A percentile compares a stretch with the other conserved stretches of the same genome.
Evolutionary conservation across 345 rosid species (phyloP).

Genomic region (Ricinus communis): DNA sequence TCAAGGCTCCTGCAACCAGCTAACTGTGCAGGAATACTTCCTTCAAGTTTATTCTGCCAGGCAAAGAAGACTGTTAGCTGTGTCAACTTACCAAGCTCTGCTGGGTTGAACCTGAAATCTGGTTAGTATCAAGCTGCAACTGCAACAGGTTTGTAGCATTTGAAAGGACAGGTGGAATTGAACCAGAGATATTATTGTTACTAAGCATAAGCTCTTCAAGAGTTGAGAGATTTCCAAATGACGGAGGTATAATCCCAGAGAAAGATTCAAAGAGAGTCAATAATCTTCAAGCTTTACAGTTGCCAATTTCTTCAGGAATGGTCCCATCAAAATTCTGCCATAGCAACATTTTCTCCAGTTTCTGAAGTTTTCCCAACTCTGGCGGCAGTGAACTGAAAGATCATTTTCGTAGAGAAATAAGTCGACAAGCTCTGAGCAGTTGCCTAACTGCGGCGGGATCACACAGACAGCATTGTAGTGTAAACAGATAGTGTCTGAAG

Average conservation of each 20-base stretch:
- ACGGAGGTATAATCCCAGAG: slow-evolving; percentile 70
- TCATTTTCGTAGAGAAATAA: slow-evolving; percentile 76
- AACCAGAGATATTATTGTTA: slow-evolving; percentile 77
- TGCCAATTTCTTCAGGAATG: slow-evolving; percentile 85
- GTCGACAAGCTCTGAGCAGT: slow-evolving; percentile 78
- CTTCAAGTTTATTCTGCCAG: slow-evolving; percentile 91
- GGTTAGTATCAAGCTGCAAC: slow-evolving; percentile 78
- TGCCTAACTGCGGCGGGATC: slow-evolving; percentile 76
- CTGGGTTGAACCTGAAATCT: slow-evolving; percentile 80
- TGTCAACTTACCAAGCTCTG: slow-evolving; percentile 61
- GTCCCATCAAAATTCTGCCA: slow-evolving; percentile 82
- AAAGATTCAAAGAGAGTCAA: slow-evolving; percentile 80
- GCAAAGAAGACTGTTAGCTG: slow-evolving; percentile 73
- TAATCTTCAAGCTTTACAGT: slow-evolving; percentile 65
- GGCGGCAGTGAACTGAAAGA: slow-evolving; percentile 72
- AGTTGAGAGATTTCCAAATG: slow-evolving; percentile 52
- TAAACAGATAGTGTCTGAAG: slow-evolving; percentile 70
- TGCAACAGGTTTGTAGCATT: slow-evolving; percentile 67
- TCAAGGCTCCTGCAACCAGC: slow-evolving; percentile 59
- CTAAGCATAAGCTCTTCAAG: slow-evolving; percentile 87
- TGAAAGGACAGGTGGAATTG: slow-evolving; percentile 61
- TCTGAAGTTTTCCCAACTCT: slow-evolving; percentile 69
- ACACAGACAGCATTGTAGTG: slow-evolving; percentile 73
- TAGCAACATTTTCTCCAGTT: slow-evolving; percentile 62
- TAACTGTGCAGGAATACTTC: slow-evolving; percentile 74